Evolutionary conservation across 2,329 filamentous ascomycete genomes (phyloP).

Genomic region (Scortechinia acanthostroma): DNA sequence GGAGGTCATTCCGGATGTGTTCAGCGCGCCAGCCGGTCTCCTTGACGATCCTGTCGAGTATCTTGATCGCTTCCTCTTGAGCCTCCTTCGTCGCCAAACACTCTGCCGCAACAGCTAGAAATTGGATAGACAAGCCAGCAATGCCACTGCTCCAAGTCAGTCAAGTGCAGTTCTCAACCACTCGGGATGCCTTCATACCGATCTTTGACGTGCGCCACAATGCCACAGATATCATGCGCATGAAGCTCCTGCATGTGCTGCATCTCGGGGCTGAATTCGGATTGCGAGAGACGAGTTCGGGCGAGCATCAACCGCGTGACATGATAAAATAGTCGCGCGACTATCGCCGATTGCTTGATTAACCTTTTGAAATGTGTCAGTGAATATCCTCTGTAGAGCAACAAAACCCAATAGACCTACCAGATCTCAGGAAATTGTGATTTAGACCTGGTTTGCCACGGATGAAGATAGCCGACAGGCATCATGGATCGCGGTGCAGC

Average conservation of each 20-base stretch:
- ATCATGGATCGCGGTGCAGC: slow-evolving; percentile 58
- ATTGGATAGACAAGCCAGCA: slow-evolving; percentile 52
- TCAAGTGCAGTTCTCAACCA: background rate
- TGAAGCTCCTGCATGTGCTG: slow-evolving; percentile 45
- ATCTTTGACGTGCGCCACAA: slow-evolving; percentile 78
- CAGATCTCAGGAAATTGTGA: background rate
- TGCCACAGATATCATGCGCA: slow-evolving; percentile 77
- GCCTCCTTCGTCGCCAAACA: slow-evolving; percentile 45
- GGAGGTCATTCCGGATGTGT: slow-evolving; percentile 43
- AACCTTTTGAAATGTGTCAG: background rate
- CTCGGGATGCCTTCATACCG: background rate
- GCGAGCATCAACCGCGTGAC: background rate
- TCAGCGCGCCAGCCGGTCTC: slow-evolving; percentile 56
- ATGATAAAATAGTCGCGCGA: background rate
- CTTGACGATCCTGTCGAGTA: slow-evolving; percentile 53
- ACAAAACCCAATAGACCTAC: background rate
- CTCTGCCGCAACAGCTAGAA: slow-evolving; percentile 55
- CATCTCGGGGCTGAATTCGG: slow-evolving; percentile 35
- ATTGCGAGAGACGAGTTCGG: background rate
- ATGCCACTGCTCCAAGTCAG: slow-evolving; percentile 32
- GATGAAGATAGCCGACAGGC: slow-evolving; percentile 50
- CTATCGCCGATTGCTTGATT: background rate
- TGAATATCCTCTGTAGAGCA: background rate
- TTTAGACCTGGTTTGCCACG: slow-evolving; percentile 37
- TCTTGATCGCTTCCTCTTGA: slow-evolving; percentile 57